phyloP scores from a whole-genome alignment of 495 filamentous ascomycete species.

The Penicillium maclennaniae region DNA sequence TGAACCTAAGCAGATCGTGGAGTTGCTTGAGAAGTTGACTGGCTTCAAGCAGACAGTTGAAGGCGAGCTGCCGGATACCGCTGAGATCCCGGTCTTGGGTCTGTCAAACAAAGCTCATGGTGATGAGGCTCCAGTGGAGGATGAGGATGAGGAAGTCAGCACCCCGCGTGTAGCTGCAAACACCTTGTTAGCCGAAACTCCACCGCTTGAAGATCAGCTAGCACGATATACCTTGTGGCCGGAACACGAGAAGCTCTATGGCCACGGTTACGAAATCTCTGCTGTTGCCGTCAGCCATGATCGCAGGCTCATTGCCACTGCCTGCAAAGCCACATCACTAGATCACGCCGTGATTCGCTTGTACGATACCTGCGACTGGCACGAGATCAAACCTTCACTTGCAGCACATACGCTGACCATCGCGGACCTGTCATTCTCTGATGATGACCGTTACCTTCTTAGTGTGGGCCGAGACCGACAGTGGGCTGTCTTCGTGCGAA shows the following conservation, averaged over 20 bases:
- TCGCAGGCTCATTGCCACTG: conserved; percentile 76
- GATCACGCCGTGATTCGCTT: conserved; percentile 93
- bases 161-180: conserved; percentile 19
- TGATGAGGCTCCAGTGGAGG: conserved; percentile 45
- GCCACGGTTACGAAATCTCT: conserved; percentile 97
- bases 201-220: conserved; percentile 85
- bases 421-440: conserved; percentile 71
- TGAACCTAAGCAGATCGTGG: conserved; percentile 78
- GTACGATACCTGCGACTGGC: conserved; percentile 82
- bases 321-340: conserved; percentile 84
- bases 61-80: conserved; percentile 70
- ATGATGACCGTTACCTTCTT: conserved; percentile 67
- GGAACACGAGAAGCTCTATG: conserved; percentile 94
- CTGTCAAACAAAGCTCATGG: conserved; percentile 92
- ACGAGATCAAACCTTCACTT: conserved; percentile 79
- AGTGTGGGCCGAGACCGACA: conserved; percentile 90
- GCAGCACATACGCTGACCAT: conserved; percentile 80
- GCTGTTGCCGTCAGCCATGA: conserved; percentile 77
- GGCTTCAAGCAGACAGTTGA: conserved; percentile 47
- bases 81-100: conserved; percentile 89
- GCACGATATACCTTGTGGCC: conserved; percentile 92
- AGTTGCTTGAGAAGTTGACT: conserved; percentile 64
- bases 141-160: conserved; percentile 40
- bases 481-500: conserved; percentile 73
- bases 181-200: conserved; percentile 52